These are phyloP conservation scores for Ascochyta lentis DNA, from an alignment of 2,329 filamentous ascomycete genomes.

Conservation along the genomic window DNA sequence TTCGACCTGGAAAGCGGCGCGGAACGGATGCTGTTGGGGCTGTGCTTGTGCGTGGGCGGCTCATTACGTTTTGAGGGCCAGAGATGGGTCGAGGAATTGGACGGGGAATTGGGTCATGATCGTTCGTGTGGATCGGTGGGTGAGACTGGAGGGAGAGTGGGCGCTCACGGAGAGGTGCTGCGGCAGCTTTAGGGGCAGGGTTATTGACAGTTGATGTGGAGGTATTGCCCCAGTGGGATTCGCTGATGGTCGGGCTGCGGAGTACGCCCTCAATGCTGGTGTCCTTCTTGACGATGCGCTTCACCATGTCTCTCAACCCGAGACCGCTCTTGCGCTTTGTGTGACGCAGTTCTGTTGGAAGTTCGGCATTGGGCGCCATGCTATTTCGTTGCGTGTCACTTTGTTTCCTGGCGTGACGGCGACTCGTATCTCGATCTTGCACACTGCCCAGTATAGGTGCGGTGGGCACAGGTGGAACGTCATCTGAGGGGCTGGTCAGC, in stretches of 20 bases:
- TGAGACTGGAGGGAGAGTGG: conserved; percentile 4
- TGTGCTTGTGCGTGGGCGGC: conserved; percentile 12
- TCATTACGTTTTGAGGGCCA: neutral
- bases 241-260: conserved; percentile 2
- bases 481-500: conserved; percentile 23
- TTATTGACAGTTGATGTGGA: neutral
- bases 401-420: conserved; percentile 16
- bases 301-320: conserved; percentile 37
- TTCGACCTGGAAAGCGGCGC: conserved; percentile 6
- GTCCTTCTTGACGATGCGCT: conserved; percentile 37
- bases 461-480: conserved; percentile 16
- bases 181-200: neutral
- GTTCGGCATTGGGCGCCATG: conserved; percentile 28
- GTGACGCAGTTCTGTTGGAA: conserved; percentile 28
- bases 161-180: neutral
- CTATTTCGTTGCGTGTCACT: conserved; percentile 25
- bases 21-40: conserved; percentile 8
- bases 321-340: conserved; percentile 27
- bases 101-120: conserved; percentile 1
- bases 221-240: conserved; percentile 7
- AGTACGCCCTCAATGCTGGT: conserved; percentile 11
- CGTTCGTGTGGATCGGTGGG: neutral
- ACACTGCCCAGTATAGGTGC: conserved; percentile 7
- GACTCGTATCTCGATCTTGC: conserved; percentile 4
- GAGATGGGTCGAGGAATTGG: conserved; percentile 14